These are phyloP conservation scores for Comarum palustre DNA, from an alignment of 306 rosid species.

Conservation along the genomic window DNA sequence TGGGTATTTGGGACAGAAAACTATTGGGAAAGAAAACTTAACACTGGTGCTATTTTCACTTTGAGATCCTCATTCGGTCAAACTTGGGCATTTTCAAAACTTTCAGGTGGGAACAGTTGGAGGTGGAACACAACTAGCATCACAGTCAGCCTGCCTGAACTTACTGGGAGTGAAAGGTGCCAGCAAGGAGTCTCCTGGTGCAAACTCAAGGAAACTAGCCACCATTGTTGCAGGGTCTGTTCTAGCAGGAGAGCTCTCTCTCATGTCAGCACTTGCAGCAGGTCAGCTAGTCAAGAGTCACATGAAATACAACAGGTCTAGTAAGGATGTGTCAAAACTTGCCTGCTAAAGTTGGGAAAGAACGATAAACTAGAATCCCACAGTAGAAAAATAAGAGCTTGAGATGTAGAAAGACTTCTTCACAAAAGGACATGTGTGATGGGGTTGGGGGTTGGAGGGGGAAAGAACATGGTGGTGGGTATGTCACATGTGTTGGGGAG, in stretches of 20 bases:
- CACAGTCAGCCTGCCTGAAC: constrained; percentile 30
- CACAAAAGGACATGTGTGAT: neutral
- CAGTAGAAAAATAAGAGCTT: neutral
- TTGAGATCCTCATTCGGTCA: neutral
- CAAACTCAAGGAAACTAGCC: constrained; percentile 30
- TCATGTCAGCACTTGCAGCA: constrained; percentile 31
- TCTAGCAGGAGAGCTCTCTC: constrained; percentile 29
- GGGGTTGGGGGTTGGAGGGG: neutral
- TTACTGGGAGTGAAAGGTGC: constrained; percentile 29
- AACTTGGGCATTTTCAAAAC: neutral
- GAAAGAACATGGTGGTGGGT: constrained; percentile 14
- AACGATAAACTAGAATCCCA: neutral
- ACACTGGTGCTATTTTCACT: neutral
- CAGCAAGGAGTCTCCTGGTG: constrained; percentile 26
- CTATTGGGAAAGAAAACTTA: constrained; percentile 3
- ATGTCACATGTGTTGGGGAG: constrained; percentile 4
- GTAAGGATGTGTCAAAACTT: constrained; percentile 16
- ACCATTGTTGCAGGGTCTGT: constrained; percentile 28
- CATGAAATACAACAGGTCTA: constrained; percentile 34
- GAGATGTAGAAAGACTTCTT: neutral
- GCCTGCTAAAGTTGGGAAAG: constrained; percentile 1
- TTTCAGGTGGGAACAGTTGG: constrained; percentile 34
- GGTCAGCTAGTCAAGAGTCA: constrained; percentile 31
- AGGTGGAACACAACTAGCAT: constrained; percentile 35
- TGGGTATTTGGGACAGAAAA: no score